These are phyloP conservation scores for Russula lepida DNA, from an alignment of 768 basidiomycete genomes.

Conservation along the genomic window DNA sequence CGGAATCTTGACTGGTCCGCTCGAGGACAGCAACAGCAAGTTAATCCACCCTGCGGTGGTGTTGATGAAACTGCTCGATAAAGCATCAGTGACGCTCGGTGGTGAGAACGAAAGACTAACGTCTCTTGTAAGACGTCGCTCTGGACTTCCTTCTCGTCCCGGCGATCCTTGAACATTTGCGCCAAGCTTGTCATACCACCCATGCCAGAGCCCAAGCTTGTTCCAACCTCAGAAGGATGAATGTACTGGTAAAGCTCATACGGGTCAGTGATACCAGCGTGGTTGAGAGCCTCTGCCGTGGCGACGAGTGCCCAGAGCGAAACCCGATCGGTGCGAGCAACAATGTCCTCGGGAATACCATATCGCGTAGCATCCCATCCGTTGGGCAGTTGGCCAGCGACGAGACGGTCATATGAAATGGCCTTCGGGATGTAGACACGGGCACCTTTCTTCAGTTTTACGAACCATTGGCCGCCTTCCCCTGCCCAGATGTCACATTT, in stretches of 20 bases:
- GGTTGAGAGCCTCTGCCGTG: conserved; percentile 91
- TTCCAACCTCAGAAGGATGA: conserved; percentile 95
- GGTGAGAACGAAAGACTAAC: conserved; percentile 37
- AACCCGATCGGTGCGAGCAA: conserved; percentile 87
- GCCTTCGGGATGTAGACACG: conserved; percentile 90
- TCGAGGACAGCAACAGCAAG: conserved; percentile 86
- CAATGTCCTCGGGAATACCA: conserved; percentile 93
- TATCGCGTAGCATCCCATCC: conserved; percentile 97
- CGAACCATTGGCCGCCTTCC: conserved; percentile 91
- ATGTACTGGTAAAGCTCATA: conserved; percentile 96
- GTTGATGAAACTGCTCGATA: conserved; percentile 79
- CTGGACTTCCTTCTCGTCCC: conserved; percentile 96
- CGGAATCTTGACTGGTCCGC: conserved; percentile 97
- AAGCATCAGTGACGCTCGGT: not conserved
- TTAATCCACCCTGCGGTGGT: conserved; percentile 99
- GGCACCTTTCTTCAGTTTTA: conserved; percentile 98
- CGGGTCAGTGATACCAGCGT: conserved; percentile 95
- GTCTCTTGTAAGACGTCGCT: conserved; percentile 98
- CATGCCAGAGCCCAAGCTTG: conserved; percentile 94
- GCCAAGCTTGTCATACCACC: conserved; percentile 86
- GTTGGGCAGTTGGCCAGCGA: conserved; percentile 93
- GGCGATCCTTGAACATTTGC: conserved; percentile 98
- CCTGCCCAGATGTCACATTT: conserved; percentile 94
- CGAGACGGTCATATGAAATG: conserved; percentile 87
- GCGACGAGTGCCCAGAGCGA: conserved; percentile 93